Base-by-base conservation (phyloP, 2,329 filamentous ascomycete species). In the Aspergillus hortae region DNA sequence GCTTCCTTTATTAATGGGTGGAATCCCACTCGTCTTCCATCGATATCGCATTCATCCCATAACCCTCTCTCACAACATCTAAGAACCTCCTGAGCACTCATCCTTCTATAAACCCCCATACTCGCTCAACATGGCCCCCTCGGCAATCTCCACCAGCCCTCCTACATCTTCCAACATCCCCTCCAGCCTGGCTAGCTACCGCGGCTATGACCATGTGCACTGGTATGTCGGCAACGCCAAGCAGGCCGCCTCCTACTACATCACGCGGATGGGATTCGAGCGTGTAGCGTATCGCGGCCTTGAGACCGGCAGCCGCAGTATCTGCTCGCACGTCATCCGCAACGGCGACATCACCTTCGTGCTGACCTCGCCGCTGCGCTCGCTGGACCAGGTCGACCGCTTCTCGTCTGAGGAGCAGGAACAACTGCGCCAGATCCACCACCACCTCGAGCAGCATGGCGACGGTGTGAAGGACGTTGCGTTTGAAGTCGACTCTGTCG, bases 151-250 rank as follows among this genome's bases (percentile, higher is more conserved):
- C 21, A 56, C 48, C 17, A 64, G 50, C n/a, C 59, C 65, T 5
- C 55, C 64, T 15, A 51, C 61, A n/a, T 55, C 57, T 5, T 48
- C 46, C 12, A 45, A 53, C 23, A 57, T 42, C 40, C 40, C 58
- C 41, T 62, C 60, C 40, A 61, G 62, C 17, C 55, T 74, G 14
- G 64, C 66, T 46, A 70, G 67, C 56, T 74, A 95, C 76, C 83
- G 84, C 55, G 91, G 90, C 67, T 96, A 96, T 71, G 90, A 96
- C 74, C 89, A 96, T 73, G 83, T 96, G 51, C 92, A 90, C 61
- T 96, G 92, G 92, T 96, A 90, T 77, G 92, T 96, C 27, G 91
- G 92, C 68, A 97, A 97, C 69, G 92, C 92, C 63, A 96, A 96
- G 76, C 92, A 96, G 77, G 90, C 91, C 2, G 92, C 92, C 36